Conservation (phyloP, 345 rosid species). For the Linum tenue region DNA sequence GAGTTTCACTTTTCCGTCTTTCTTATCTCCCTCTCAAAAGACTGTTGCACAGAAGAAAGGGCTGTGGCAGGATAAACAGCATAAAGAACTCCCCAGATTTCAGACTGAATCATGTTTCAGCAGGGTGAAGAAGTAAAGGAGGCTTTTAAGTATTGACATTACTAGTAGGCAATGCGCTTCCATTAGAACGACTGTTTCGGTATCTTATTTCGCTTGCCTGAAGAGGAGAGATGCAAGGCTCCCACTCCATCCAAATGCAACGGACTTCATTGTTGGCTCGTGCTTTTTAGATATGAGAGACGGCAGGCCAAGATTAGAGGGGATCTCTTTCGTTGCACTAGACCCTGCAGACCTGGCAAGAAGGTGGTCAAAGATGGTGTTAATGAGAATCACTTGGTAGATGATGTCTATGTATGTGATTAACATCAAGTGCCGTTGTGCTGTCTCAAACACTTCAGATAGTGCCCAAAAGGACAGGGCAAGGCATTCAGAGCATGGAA, state of each 20-base stretch:
- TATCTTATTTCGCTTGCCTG: not conserved
- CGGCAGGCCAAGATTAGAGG: conserved; percentile 10
- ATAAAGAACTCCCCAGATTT: not conserved
- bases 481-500: not conserved
- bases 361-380: not conserved
- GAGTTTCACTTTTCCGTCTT: not conserved
- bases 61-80: not conserved
- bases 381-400: not conserved
- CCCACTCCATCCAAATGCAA: not conserved
- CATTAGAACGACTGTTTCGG: not conserved
- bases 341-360: not conserved
- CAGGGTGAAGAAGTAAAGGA: not conserved
- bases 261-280: not conserved
- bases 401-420: not conserved
- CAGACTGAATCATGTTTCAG: not conserved
- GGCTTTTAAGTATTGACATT: conserved; percentile 3
- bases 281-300: not conserved
- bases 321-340: not conserved
- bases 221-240: not conserved
- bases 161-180: conserved; percentile 6
- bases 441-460: not conserved
- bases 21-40: not conserved
- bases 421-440: not conserved
- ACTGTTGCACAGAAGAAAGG: not conserved
- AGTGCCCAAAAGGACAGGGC: not conserved